Evolutionary conservation across 208 protist genomes (phyloP).

Genomic region (Spongospora subterranea): DNA sequence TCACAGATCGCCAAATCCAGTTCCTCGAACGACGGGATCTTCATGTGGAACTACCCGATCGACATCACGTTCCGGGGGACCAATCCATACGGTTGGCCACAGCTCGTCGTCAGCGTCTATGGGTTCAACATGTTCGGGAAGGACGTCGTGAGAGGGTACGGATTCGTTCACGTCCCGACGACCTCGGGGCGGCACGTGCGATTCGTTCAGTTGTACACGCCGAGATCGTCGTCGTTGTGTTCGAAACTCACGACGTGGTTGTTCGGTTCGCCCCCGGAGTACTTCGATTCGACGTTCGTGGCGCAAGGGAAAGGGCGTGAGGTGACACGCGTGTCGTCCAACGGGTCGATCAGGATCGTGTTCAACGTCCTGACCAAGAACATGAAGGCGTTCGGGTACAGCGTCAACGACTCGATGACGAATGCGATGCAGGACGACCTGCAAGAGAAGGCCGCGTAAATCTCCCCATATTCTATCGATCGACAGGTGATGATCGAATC

Average conservation of each 20-base stretch:
- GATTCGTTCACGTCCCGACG: slow-evolving; percentile 52
- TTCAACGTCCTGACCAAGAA: slow-evolving; percentile 61
- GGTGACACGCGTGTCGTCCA: slow-evolving; percentile 56
- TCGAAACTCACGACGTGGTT: slow-evolving; percentile 45
- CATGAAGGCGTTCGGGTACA: slow-evolving; percentile 51
- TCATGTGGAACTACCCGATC: slow-evolving; percentile 60
- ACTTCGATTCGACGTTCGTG: slow-evolving; percentile 57
- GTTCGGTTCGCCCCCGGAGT: slow-evolving; percentile 58
- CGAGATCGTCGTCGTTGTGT: slow-evolving; percentile 48
- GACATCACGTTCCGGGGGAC: not conserved
- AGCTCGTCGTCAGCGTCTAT: slow-evolving; percentile 61
- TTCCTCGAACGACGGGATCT: not conserved
- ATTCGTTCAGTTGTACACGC: slow-evolving; percentile 49
- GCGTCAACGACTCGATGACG: slow-evolving; percentile 52
- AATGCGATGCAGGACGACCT: not conserved
- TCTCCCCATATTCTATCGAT: too few species aligned
- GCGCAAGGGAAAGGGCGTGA: slow-evolving; percentile 58
- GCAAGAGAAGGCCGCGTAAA: slow-evolving; percentile 51
- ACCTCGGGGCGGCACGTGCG: slow-evolving; percentile 53
- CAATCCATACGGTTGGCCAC: slow-evolving; percentile 59
- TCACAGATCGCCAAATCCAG: not conserved
- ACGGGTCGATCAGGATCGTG: slow-evolving; percentile 35
- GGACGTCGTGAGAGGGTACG: slow-evolving; percentile 63
- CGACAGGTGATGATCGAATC: too few species aligned
- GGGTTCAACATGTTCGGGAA: slow-evolving; percentile 64